phyloP scores from a whole-genome alignment of 306 rosid species.

The Quercus variabilis region DNA sequence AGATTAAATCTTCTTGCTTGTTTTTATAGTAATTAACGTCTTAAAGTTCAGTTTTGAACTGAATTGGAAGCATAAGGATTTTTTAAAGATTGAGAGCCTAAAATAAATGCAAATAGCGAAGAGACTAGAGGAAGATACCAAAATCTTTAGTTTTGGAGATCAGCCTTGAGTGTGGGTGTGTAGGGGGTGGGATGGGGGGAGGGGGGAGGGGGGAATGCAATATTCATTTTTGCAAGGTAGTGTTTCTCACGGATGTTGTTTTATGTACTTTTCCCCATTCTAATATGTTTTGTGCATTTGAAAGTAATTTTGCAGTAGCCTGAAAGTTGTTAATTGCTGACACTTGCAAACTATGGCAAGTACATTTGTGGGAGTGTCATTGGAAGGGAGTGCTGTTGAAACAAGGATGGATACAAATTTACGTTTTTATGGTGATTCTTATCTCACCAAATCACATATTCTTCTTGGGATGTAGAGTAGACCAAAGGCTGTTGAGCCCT shows the following conservation, averaged over 20 bases:
- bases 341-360: conserved; percentile 40
- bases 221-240: neutral
- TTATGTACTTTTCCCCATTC: neutral
- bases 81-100: neutral
- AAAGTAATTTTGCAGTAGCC: neutral
- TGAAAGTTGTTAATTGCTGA: conserved; percentile 11
- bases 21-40: too few species aligned
- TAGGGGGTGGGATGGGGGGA: too few species aligned
- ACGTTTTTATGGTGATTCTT: conserved; percentile 86
- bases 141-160: too few species aligned
- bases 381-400: conserved; percentile 88
- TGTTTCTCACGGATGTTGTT: neutral
- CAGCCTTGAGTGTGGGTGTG: too few species aligned
- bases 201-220: too few species aligned
- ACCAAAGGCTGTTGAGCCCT: conserved; percentile 77
- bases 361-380: conserved; percentile 87
- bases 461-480: conserved; percentile 75
- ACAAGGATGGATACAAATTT: conserved; percentile 83
- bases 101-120: neutral
- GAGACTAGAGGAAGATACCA: neutral
- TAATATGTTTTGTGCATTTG: neutral
- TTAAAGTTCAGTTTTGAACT: too few species aligned
- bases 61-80: too few species aligned
- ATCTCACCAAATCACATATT: conserved; percentile 75
- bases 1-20: neutral